Evolutionary conservation across 208 protist genomes (phyloP).

Genomic region (Trypanosoma melophagium): DNA sequence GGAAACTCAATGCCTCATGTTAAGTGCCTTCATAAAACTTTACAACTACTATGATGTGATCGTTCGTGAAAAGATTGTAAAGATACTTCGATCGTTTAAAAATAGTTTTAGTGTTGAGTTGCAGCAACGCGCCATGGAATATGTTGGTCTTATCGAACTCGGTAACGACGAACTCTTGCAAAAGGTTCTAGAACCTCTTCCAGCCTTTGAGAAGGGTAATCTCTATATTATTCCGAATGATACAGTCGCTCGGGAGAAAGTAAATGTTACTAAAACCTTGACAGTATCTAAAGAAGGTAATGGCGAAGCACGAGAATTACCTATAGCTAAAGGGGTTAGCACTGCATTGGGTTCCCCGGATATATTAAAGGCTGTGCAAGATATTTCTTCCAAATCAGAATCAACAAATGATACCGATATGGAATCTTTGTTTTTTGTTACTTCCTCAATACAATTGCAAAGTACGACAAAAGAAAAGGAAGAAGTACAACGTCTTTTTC

Average conservation of each 20-base stretch:
- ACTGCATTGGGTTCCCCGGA: background rate
- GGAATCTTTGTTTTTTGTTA: conserved; percentile 37
- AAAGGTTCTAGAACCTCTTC: conserved; percentile 73
- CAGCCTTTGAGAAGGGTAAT: conserved; percentile 37
- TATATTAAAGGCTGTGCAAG: background rate
- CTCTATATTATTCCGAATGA: conserved; percentile 1
- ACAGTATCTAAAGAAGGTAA: background rate
- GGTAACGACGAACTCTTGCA: conserved; percentile 62
- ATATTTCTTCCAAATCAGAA: background rate
- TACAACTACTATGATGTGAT: conserved; percentile 90
- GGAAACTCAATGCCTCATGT: conserved; percentile 88
- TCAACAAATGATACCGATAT: conserved; percentile 18
- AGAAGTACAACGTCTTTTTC: conserved; percentile 38
- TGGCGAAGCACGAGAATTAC: background rate
- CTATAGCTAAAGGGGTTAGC: background rate
- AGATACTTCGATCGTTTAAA: conserved; percentile 66
- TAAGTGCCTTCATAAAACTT: conserved; percentile 96
- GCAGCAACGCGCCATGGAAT: conserved; percentile 97
- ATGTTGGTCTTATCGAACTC: conserved; percentile 81
- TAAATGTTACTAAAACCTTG: background rate
- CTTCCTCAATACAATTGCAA: conserved; percentile 31
- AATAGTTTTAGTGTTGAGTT: conserved; percentile 93
- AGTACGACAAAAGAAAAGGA: conserved; percentile 32
- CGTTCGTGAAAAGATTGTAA: conserved; percentile 72
- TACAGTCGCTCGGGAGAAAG: background rate